phyloP scores from a whole-genome alignment of 2,329 filamentous ascomycete species.

The Madurella mycetomatis region DNA sequence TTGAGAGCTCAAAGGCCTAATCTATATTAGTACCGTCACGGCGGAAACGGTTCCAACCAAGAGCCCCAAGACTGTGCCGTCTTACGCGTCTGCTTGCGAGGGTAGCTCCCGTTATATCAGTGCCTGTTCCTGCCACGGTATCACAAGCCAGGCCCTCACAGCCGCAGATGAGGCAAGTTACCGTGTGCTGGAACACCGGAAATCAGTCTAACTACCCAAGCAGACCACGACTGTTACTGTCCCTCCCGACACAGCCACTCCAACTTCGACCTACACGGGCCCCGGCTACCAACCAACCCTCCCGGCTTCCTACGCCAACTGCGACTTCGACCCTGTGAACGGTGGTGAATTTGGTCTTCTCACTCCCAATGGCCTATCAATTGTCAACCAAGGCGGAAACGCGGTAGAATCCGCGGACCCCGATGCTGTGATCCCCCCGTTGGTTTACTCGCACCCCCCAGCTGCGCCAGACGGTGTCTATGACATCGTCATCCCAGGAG shows the following conservation, averaged over 20 bases:
- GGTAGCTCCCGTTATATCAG: too few relatives aligned
- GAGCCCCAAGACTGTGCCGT: too few relatives aligned
- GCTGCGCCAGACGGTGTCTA: constrained; percentile 1
- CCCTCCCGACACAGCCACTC: background rate
- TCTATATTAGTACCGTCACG: too few relatives aligned
- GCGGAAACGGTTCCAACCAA: too few relatives aligned
- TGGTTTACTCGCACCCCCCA: background rate
- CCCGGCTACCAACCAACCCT: constrained; percentile 5
- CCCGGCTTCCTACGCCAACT: constrained; percentile 4
- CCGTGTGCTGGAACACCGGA: too few relatives aligned
- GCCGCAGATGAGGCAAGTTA: too few relatives aligned
- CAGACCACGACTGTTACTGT: background rate
- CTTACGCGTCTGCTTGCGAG: too few relatives aligned
- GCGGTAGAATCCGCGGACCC: constrained; percentile 5
- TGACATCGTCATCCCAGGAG: background rate
- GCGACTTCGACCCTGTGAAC: constrained; percentile 5
- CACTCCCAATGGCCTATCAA: constrained; percentile 5
- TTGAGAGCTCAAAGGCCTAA: too few relatives aligned
- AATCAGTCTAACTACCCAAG: background rate
- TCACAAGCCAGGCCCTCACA: too few relatives aligned
- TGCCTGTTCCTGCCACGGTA: too few relatives aligned
- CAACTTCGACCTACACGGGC: background rate
- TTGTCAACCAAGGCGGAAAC: constrained; percentile 3
- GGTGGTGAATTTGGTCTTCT: constrained; percentile 4
- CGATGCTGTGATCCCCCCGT: background rate